Evolutionary conservation across 225 moss, liverwort and hornwort genomes (phyloP), one percentile per base, ranked within the genome.

Genomic region (Marchantia paleacea): DNA sequence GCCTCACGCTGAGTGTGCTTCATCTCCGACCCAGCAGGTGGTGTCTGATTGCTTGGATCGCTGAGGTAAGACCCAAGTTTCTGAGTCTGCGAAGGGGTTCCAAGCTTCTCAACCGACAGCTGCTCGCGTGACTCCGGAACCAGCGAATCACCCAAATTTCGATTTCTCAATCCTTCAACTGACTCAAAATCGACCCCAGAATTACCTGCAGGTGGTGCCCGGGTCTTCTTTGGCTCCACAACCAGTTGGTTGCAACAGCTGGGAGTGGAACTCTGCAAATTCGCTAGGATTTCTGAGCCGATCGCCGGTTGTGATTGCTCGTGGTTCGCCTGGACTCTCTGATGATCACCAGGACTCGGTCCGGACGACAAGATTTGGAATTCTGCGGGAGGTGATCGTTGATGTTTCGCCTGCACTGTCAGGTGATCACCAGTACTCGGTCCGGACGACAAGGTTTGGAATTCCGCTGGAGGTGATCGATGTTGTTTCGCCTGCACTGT

Each of bases 191-290:
- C 61, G 19, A 61, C 0, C 19, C 7, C 39, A 39, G 39, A 39
- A 39, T 2, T 39, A 39, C 5, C 61, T 14, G 75, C 55, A 7
- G 75, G 75, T 3, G 75, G 75, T 53, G 75, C 8, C 24, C 55
- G 52, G 20, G 22, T 75, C 55, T 75, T 55, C 75, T 76, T 76
- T 25, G 60, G 22, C 11, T 72, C 75, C 26, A 14, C 75, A 3
- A 15, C 11, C 28, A 29, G 16, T 28, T 75, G 75, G 28, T 28
- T 75, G 15, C 26, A 26, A 14, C 28, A 3, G 26, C 75, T 75
- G 53, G 54, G 54, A 54, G 30, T 4, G 10, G 30, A 12, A 28
- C 30, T 72, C 39, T 72, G 15, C 16, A 18, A 72, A n/a, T 10
- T 66, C 66, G 26, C 24, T 8, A 28, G 66, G 39, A 39, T 39